Conservation (phyloP, 176 grass and related monocot species). For the Aegilops sharonensis region DNA sequence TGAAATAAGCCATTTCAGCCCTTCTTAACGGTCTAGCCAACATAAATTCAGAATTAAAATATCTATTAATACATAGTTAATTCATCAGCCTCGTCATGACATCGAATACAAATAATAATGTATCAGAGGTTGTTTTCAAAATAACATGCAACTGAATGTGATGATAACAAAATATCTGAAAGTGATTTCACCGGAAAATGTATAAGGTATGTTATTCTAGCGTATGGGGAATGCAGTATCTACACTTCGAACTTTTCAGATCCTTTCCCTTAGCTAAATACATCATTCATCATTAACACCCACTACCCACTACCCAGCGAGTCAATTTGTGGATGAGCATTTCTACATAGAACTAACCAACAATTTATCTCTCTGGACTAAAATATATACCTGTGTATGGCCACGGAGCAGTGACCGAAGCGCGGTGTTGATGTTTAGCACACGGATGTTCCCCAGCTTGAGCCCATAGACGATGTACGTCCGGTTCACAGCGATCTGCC, state of each 20-base stretch:
- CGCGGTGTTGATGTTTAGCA: slow-evolving; percentile 95
- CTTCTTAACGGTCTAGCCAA: background rate
- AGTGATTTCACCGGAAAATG: background rate
- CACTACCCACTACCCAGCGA: background rate
- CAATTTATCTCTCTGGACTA: background rate
- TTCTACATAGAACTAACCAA: background rate
- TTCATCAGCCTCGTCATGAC: background rate
- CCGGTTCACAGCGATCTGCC: slow-evolving; percentile 91
- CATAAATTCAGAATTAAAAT: background rate
- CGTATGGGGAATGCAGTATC: background rate
- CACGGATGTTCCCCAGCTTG: slow-evolving; percentile 84
- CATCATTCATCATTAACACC: background rate
- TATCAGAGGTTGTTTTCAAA: background rate
- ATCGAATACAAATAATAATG: slow-evolving; percentile 17
- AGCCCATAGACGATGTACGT: slow-evolving; percentile 96
- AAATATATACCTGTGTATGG: slow-evolving; percentile 71
- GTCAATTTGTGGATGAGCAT: background rate
- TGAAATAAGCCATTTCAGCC: background rate
- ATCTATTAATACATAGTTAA: slow-evolving; percentile 6
- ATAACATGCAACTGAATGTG: background rate
- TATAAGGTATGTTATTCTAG: background rate
- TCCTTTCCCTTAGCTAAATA: background rate
- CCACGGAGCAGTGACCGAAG: slow-evolving; percentile 94
- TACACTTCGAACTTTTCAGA: background rate
- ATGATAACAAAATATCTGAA: background rate